Conservation (phyloP, 1,139 yeast species). For the Meyerozyma elateridarum region DNA sequence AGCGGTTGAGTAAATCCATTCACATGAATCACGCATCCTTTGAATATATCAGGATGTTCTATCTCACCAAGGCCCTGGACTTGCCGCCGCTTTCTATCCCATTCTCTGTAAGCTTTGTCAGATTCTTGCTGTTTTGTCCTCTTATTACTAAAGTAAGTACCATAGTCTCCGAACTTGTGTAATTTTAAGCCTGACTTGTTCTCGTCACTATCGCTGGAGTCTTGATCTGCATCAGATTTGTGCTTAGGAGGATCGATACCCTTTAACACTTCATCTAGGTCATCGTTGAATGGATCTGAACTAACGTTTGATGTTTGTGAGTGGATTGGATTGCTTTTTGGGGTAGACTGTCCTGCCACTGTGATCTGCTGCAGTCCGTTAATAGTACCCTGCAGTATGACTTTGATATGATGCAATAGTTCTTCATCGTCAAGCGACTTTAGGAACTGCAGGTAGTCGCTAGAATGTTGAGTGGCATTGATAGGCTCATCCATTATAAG, state of each 20-base stretch:
- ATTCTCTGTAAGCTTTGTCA: slow-evolving; percentile 49
- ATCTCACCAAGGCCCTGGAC: slow-evolving; percentile 16
- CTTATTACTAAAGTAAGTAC: slow-evolving; percentile 64
- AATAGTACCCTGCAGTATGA: slow-evolving; percentile 22
- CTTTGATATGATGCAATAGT: slow-evolving; percentile 34
- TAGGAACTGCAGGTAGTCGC: slow-evolving; percentile 17
- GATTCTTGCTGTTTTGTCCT: slow-evolving; percentile 61
- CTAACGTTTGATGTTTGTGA: slow-evolving; percentile 7
- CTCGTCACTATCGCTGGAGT: slow-evolving; percentile 3
- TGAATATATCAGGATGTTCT: slow-evolving; percentile 38
- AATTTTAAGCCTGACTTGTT: slow-evolving; percentile 13
- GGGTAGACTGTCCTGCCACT: slow-evolving; percentile 10
- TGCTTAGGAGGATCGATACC: neutral
- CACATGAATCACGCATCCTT: slow-evolving; percentile 63
- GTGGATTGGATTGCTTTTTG: slow-evolving; percentile 10
- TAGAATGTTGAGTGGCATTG: no score
- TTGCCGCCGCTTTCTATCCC: slow-evolving; percentile 41
- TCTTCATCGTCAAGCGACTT: slow-evolving; percentile 38
- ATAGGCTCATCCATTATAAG: slow-evolving; percentile 1
- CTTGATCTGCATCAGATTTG: slow-evolving; percentile 6
- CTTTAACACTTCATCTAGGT: slow-evolving; percentile 24
- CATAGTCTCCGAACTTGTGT: slow-evolving; percentile 66
- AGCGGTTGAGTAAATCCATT: slow-evolving; percentile 87
- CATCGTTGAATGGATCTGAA: slow-evolving; percentile 29
- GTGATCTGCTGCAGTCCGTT: slow-evolving; percentile 7